Base-by-base conservation (phyloP, 2,329 filamentous ascomycete species). In the Pyrenophora tritici-repentis region DNA sequence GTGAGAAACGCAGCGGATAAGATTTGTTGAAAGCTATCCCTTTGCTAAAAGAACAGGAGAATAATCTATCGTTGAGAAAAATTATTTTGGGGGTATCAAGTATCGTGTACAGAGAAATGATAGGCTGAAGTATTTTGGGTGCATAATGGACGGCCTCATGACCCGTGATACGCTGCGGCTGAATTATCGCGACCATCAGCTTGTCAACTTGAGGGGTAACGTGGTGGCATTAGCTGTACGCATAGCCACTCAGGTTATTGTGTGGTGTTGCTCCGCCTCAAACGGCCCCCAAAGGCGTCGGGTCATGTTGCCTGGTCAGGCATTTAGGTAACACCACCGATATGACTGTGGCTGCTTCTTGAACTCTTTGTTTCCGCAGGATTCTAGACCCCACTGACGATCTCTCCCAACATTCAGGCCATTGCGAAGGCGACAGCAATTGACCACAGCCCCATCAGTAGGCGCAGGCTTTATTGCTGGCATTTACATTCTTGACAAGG, bases 171-270 rank as follows among this genome's bases (percentile, higher is more conserved):
- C 18, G 20, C 48, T 51, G 48, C 52, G 39, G 54, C 52, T 58
- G 47, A 55, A 47, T 42, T 35, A 18, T 47, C 50, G 44, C 41
- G 22, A 61, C 55, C 44, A 37, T 58, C 59, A 60, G 59, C 56
- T 64, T 36, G 20, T 31, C 13, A n/a, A 10, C 14, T 35, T 59
- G 58, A 50, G 51, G 37, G 42, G 42, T 41, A 43, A 42, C 39
- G 47, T 47, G 26, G 35, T 26, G 29, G 46, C 46, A 61, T 59
- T 64, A 59, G 61, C 33, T 39, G 36, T 26, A 39, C 40, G 37
- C 53, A 44, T 47, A 56, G 49, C 50, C 46, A 52, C 55, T 44
- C 43, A 50, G n/a, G 24, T 40, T 47, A 59, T 37, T 50, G 24
- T 49, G 50, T 52, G 45, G 37, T 38, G 46, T 42, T 51, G 32